Percentiles rank a stretch among this genome's conserved stretches.
Evolutionary conservation across 2,329 filamentous ascomycete species (phyloP).

Genomic region (Diaporthe eres): DNA sequence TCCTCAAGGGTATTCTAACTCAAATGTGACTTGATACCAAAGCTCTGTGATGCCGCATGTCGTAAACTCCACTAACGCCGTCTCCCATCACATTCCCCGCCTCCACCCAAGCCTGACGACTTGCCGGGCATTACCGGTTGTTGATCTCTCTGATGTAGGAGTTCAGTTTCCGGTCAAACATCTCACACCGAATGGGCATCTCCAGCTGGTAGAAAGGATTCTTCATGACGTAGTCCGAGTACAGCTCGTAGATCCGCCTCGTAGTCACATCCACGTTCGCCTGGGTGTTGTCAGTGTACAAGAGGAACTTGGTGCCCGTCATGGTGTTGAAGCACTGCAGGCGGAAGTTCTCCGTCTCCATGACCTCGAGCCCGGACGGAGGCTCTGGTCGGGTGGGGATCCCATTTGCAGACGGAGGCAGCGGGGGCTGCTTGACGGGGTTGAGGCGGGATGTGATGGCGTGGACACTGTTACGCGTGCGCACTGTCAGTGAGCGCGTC

Average conservation of each 20-base stretch:
- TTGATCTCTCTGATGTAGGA: conserved; percentile 84
- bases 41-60: background rate
- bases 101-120: background rate
- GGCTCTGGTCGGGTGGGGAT: conserved; percentile 69
- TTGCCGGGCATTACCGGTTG: conserved; percentile 58
- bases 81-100: background rate
- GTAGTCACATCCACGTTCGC: conserved; percentile 89
- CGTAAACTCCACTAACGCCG: conserved; percentile 39
- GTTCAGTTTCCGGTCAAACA: conserved; percentile 89
- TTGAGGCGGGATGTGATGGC: conserved; percentile 76
- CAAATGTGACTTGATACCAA: conserved; percentile 29
- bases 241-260: conserved; percentile 91
- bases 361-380: conserved; percentile 86
- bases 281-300: conserved; percentile 93
- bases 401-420: conserved; percentile 53
- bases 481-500: conserved; percentile 31
- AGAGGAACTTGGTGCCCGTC: conserved; percentile 94
- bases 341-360: conserved; percentile 95
- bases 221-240: conserved; percentile 98
- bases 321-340: conserved; percentile 96
- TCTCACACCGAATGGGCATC: conserved; percentile 96
- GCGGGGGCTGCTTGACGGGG: conserved; percentile 61
- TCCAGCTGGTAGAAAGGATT: conserved; percentile 99
- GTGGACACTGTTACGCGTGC: conserved; percentile 66
- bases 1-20: conserved; percentile 26